Conservation (phyloP, 2,329 filamentous ascomycete species). For the Rugonectria rugulosa region DNA sequence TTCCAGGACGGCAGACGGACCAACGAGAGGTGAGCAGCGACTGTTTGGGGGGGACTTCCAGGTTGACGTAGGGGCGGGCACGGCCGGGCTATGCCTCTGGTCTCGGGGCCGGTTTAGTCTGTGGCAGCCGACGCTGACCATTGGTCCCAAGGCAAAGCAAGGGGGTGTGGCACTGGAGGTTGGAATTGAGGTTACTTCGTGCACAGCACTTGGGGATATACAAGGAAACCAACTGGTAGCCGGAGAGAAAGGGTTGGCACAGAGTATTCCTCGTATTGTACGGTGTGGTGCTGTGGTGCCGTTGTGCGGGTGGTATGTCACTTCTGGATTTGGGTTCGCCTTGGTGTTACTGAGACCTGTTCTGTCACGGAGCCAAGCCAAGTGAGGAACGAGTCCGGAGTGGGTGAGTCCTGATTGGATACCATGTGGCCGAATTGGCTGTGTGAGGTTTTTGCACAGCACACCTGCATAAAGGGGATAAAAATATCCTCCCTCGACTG, state of each 20-base stretch:
- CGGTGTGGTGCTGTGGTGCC: neutral
- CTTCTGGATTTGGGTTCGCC: slow-evolving; percentile 6
- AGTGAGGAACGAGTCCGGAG: slow-evolving; percentile 5
- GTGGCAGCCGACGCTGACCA: slow-evolving; percentile 29
- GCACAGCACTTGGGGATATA: neutral
- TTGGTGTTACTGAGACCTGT: slow-evolving; percentile 9
- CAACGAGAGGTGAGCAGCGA: slow-evolving; percentile 27
- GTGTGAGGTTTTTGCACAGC: slow-evolving; percentile 22
- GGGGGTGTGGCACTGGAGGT: neutral
- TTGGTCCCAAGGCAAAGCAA: slow-evolving; percentile 25
- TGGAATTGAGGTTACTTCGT: neutral
- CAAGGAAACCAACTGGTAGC: neutral
- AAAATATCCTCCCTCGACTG: slow-evolving; percentile 32
- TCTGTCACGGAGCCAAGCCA: slow-evolving; percentile 1
- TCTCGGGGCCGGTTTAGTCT: slow-evolving; percentile 36
- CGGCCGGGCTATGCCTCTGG: slow-evolving; percentile 36
- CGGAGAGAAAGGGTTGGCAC: neutral
- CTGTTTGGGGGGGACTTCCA: slow-evolving; percentile 11
- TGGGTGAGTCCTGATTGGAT: slow-evolving; percentile 5
- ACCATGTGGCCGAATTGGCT: neutral
- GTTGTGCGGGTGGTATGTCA: slow-evolving; percentile 4
- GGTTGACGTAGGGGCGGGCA: slow-evolving; percentile 23
- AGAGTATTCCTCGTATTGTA: neutral
- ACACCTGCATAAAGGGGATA: slow-evolving; percentile 32
- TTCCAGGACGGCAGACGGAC: slow-evolving; percentile 27